Evolutionary conservation across 2,329 filamentous ascomycete species (phyloP), one percentile per base, ranked within the genome.

Genomic region (Phialophora tarda): DNA sequence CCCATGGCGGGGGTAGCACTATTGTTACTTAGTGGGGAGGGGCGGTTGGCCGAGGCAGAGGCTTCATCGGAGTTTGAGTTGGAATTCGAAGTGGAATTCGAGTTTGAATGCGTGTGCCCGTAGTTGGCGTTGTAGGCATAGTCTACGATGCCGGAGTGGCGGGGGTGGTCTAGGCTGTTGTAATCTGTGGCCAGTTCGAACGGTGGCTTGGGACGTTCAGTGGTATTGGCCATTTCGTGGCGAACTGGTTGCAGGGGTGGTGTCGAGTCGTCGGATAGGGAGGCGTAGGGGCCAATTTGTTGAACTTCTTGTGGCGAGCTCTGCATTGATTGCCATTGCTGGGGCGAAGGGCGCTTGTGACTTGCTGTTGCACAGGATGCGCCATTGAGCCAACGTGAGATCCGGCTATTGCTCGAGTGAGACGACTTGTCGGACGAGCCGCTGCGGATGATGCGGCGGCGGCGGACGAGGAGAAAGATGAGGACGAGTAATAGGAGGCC

Each of bases 381-480:
- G 34, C 69, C 69, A 50, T 69, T 68, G 53, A 71, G 24, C 69
- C 69, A 71, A 24, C 65, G 59, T 17, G 63, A 59, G 41, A 71
- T 61, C 26, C 65, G 59, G 41, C 65, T 69, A 26, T 63, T 66
- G 59, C 64, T 65, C 28, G 67, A 69, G n/a, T 60, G 23, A 2
- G 44, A 51, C 2, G 69, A 71, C 51, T 66, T 71, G 26, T 66
- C 64, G 23, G 64, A 71, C 4, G 62, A 61, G 38, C 63, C 55
- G 47, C 69, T 69, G 61, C 64, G 69, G 44, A 70, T 64, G 56
- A 70, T 69, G 10, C 59, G 57, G 12, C 68, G 58, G 1, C 83
- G 82, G 7, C 84, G 81, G 76, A 82, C 86, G 23, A 89, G 78
- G 23, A 86, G 78, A 50, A 85, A 79, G 5, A 79, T 78, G 14